Percentiles rank a stretch among this genome's conserved stretches.
Conservation (phyloP, 495 filamentous ascomycete genomes). For the Penicillium cinerascens region DNA sequence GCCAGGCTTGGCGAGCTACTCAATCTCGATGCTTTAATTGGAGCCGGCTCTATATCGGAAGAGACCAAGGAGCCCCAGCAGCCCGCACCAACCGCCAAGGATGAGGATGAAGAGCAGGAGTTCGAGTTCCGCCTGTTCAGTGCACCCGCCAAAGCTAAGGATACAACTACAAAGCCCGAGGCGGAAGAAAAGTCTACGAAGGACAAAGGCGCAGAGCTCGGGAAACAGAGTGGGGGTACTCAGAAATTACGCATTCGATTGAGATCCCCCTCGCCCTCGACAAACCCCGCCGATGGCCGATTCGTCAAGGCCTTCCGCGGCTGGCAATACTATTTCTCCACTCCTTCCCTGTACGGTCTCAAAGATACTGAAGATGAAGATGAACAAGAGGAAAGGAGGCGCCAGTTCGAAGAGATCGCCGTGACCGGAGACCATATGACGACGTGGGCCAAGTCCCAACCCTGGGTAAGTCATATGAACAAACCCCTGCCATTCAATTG, state of each 20-base stretch:
- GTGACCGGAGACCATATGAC: conserved; percentile 37
- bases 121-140: conserved; percentile 49
- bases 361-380: conserved; percentile 5
- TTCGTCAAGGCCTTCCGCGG: conserved; percentile 44
- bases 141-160: conserved; percentile 23
- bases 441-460: conserved; percentile 30
- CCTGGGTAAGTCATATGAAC: conserved; percentile 34
- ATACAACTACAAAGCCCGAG: background rate
- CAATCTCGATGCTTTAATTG: conserved; percentile 31
- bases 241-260: conserved; percentile 44
- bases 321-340: conserved; percentile 45
- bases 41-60: background rate
- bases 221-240: conserved; percentile 8
- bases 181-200: background rate
- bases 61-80: background rate
- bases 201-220: background rate
- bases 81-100: background rate
- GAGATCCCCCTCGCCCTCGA: conserved; percentile 37
- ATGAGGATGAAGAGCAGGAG: conserved; percentile 45
- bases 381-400: conserved; percentile 21
- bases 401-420: conserved; percentile 40
- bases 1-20: conserved; percentile 39
- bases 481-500: background rate
- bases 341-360: conserved; percentile 25
- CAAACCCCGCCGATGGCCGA: conserved; percentile 27